Base-by-base conservation (phyloP, 1,284 basidiomycete species). In the Hemileia vastatrix region DNA sequence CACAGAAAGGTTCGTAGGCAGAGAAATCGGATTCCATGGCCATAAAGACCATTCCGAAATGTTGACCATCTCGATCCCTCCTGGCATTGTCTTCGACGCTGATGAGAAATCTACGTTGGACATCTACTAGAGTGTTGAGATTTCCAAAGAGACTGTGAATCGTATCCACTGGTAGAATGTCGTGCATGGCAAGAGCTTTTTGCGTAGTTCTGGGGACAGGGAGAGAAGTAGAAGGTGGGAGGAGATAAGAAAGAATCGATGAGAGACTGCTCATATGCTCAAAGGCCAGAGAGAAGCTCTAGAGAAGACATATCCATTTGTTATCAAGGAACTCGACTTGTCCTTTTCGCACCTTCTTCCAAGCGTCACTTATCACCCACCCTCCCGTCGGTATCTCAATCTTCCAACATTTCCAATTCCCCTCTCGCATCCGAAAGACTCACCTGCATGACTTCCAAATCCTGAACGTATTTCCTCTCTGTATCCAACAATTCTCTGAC, bases 361-460 rank as follows among this genome's bases (percentile, higher is more conserved):
- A n/a, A n/a, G n/a, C n/a, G n/a, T n/a, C n/a, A n/a, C n/a, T n/a
- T n/a, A n/a, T n/a, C n/a, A n/a, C n/a, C n/a, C n/a, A n/a, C n/a
- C n/a, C n/a, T n/a, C n/a, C n/a, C n/a, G n/a, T n/a, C n/a, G n/a
- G n/a, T n/a, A n/a, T n/a, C n/a, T n/a, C n/a, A n/a, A n/a, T n/a
- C n/a, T n/a, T n/a, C n/a, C n/a, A n/a, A n/a, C n/a, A n/a, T n/a
- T n/a, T n/a, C n/a, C n/a, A n/a, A n/a, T n/a, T n/a, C n/a, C n/a
- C n/a, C n/a, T n/a, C n/a, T n/a, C n/a, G n/a, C n/a, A n/a, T n/a
- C n/a, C n/a, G n/a, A n/a, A n/a, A n/a, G n/a, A n/a, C n/a, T n/a
- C n/a, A n/a, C n/a, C n/a, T 94, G 91, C 82, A 99, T 86, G 72
- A 93, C 86, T 77, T 99, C 95, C 62, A 99, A 80, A 78, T 98